Evolutionary conservation across 1,284 basidiomycete species (phyloP).

Genomic region (Naganishia sp.): DNA sequence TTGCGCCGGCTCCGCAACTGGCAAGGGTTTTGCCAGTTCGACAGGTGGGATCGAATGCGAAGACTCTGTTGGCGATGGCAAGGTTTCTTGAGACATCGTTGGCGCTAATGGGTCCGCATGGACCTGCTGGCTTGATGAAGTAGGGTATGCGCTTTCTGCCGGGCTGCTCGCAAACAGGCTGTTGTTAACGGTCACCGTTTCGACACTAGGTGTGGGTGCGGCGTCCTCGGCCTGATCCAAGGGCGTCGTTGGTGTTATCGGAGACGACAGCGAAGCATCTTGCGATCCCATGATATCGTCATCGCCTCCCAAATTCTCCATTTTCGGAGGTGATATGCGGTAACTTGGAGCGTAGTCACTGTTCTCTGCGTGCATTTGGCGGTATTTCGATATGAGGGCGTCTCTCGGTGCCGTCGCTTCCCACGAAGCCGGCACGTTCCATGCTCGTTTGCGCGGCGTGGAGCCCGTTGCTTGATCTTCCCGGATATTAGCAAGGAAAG

Average conservation of each 20-base stretch:
- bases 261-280: not conserved
- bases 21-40: slow-evolving; percentile 14
- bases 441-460: slow-evolving; percentile 54
- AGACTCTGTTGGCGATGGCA: not conserved
- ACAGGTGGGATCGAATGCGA: not conserved
- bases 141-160: not conserved
- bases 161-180: not conserved
- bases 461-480: slow-evolving; percentile 55
- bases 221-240: not conserved
- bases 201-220: not conserved
- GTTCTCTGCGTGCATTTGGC: slow-evolving; percentile 20
- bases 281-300: not conserved
- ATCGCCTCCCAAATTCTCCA: slow-evolving; percentile 5
- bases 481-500: slow-evolving; percentile 39
- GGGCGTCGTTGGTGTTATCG: slow-evolving; percentile 9
- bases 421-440: slow-evolving; percentile 48
- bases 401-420: slow-evolving; percentile 47
- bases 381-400: slow-evolving; percentile 15
- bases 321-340: slow-evolving; percentile 13
- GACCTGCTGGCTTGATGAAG: not conserved
- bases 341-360: slow-evolving; percentile 22
- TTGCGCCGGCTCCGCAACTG: not conserved
- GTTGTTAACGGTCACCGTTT: not conserved
- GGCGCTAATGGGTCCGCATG: slow-evolving; percentile 8
- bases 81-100: slow-evolving; percentile 4